A percentile compares a stretch with the other conserved stretches of the same genome.
phyloP scores from a whole-genome alignment of 106 monocot species.

The Acorus gramineus region DNA sequence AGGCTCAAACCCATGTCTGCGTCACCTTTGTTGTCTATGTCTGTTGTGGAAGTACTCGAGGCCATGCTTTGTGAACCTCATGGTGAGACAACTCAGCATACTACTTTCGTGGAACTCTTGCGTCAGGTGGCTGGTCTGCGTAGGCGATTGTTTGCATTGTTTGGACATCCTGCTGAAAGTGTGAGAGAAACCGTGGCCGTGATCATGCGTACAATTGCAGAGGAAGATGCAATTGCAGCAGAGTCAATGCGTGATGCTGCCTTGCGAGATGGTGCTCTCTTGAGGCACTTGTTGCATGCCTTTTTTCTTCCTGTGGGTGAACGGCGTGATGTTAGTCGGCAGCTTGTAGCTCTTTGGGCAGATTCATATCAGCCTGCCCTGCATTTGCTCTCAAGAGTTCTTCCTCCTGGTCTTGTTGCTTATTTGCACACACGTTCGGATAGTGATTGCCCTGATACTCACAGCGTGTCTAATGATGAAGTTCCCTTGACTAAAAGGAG shows the following conservation, averaged over 20 bases:
- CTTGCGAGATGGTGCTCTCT: conserved; percentile 95
- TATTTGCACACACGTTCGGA: conserved; percentile 88
- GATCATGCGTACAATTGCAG: conserved; percentile 97
- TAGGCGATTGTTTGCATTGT: conserved; percentile 77
- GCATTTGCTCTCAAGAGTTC: conserved; percentile 83
- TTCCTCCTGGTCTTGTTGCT: conserved; percentile 99
- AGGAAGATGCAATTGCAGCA: conserved; percentile 99
- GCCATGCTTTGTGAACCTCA: conserved; percentile 95
- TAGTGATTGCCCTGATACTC: conserved; percentile 36
- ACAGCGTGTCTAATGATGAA: conserved; percentile 49
- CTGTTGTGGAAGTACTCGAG: conserved; percentile 91
- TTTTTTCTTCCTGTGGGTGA: conserved; percentile 85
- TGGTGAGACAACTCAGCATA: conserved; percentile 96
- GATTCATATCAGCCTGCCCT: conserved; percentile 99
- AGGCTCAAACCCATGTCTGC: conserved; percentile 80
- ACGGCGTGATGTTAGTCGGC: conserved; percentile 83
- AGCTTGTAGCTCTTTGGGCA: conserved; percentile 99
- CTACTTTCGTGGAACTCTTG: conserved; percentile 89
- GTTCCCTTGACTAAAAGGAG: conserved; percentile 52
- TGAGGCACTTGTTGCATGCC: conserved; percentile 87
- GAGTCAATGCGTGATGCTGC: conserved; percentile 99
- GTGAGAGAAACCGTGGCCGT: conserved; percentile 90
- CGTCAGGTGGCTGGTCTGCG: conserved; percentile 91
- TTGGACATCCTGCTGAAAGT: conserved; percentile 96
- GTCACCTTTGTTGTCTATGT: conserved; percentile 91